Evolutionary conservation across 305 asterid genomes (phyloP), one percentile per base, ranked within the genome.

Genomic region (Fraxinus floribunda): DNA sequence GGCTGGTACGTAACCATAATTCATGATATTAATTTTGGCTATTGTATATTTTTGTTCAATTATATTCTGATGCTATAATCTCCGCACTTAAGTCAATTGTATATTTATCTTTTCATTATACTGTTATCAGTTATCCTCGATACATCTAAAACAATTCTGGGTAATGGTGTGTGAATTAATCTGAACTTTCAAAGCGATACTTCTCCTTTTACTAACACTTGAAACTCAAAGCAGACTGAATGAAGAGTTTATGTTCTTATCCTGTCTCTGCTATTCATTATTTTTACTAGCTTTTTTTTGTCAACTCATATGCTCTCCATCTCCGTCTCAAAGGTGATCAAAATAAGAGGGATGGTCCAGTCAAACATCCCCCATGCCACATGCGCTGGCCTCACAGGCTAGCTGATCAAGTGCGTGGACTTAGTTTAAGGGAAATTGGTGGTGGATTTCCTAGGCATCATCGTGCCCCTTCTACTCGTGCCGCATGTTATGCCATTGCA

Each of bases 391-490:
- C 99, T 82, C 98, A 96, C 92, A 91, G 88, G 91, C 83, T 76
- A 74, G 97, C 97, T 29, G 98, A 95, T 89, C 98, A 93, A 87
- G 97, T 94, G 82, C 98, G 90, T 81, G 98, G 97, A 41, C 84
- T 94, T 86, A 85, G 95, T 86, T 89, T 96, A 85, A 92, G 99
- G 85, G 98, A 96, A 89, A 91, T 96, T 85, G 97, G 98, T 57
- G 98, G 99, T 89, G 99, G 99, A 44, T 96, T 93, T 87, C 77
- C 94, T 79, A 90, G 97, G 86, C 99, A 96, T 89, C 98, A 96
- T 79, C 98, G 99, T 70, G 94, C 97, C 16, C 93, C 99, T 78
- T 96, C 98, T 71, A 87, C 87, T 75, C 98, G 95, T 79, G 98
- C 97, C 77, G 98, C 98, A 78, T 96, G 95, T 89, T 92, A 93